A percentile compares a stretch with the other conserved stretches of the same genome.
These are phyloP conservation scores for Hibiscus mutabilis DNA, from an alignment of 345 rosid species.

Conservation along the genomic window DNA sequence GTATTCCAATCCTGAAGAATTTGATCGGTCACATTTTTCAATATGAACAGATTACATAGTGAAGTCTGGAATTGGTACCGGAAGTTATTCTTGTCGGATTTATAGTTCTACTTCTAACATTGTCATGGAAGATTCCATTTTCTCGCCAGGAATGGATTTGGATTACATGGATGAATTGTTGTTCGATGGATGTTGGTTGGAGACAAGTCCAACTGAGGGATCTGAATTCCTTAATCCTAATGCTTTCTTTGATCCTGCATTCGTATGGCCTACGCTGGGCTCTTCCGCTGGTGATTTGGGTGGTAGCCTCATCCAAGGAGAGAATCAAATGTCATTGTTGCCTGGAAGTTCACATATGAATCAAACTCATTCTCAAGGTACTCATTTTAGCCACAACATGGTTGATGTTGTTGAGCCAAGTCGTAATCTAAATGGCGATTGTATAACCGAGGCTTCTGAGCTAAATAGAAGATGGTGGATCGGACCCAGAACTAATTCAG, in stretches of 20 bases:
- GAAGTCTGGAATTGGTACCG: conserved; percentile 16
- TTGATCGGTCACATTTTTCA: conserved; percentile 3
- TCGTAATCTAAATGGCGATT: conserved; percentile 8
- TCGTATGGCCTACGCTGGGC: conserved; percentile 36
- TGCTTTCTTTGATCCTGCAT: conserved; percentile 37
- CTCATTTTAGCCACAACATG: conserved; percentile 16
- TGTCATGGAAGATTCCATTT: conserved; percentile 52
- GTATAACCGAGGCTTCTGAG: conserved; percentile 28
- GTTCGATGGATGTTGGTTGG: conserved; percentile 89
- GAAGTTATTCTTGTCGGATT: background rate
- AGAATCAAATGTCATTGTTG: conserved; percentile 22
- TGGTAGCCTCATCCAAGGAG: conserved; percentile 26
- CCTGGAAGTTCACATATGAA: conserved; percentile 18
- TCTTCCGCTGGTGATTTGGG: conserved; percentile 23
- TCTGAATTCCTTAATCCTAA: conserved; percentile 55
- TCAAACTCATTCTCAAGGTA: conserved; percentile 21
- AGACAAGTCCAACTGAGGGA: conserved; percentile 49
- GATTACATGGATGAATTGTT: conserved; percentile 71
- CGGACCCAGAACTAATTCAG: conserved; percentile 41
- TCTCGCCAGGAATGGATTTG: conserved; percentile 54
- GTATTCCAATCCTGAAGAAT: conserved; percentile 5
- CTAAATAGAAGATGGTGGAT: conserved; percentile 67
- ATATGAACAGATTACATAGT: conserved; percentile 14
- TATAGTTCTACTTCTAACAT: background rate
- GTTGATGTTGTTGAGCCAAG: conserved; percentile 2